A percentile compares a stretch with the other conserved stretches of the same genome.
Evolutionary conservation across 2,329 filamentous ascomycete species (phyloP).

Genomic region (Ambrosiella beaveri): DNA sequence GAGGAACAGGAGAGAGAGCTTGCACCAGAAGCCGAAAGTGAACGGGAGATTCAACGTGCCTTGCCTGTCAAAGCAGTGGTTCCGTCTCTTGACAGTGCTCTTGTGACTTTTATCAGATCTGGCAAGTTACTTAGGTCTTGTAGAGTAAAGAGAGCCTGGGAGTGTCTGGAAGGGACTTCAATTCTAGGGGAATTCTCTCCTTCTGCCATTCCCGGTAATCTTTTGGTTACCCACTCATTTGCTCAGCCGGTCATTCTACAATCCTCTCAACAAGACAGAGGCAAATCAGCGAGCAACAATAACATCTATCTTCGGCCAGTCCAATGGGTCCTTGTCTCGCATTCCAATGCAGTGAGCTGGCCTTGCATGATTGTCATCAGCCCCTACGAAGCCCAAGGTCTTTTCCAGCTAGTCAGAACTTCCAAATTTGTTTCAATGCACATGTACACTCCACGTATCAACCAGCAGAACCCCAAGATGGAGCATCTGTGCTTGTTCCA

Average conservation of each 20-base stretch:
- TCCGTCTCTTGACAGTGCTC: slow-evolving; percentile 21
- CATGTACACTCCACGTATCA: slow-evolving; percentile 32
- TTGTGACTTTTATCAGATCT: slow-evolving; percentile 24
- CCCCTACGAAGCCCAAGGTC: slow-evolving; percentile 38
- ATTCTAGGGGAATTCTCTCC: slow-evolving; percentile 21
- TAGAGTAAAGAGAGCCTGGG: slow-evolving; percentile 29
- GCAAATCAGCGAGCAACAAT: background rate
- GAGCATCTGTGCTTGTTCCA: slow-evolving; percentile 30
- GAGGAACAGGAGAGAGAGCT: slow-evolving; percentile 58
- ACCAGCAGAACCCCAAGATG: slow-evolving; percentile 22
- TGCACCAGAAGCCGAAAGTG: slow-evolving; percentile 43
- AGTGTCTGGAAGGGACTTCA: slow-evolving; percentile 24
- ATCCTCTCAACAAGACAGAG: no score
- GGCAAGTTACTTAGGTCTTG: slow-evolving; percentile 20
- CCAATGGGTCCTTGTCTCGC: slow-evolving; percentile 30
- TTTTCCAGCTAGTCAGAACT: slow-evolving; percentile 25
- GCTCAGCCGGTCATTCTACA: slow-evolving; percentile 23
- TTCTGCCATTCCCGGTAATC: slow-evolving; percentile 20
- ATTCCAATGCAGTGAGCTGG: background rate
- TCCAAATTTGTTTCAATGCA: slow-evolving; percentile 26
- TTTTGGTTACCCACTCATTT: slow-evolving; percentile 36
- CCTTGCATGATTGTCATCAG: slow-evolving; percentile 36
- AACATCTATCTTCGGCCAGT: slow-evolving; percentile 36
- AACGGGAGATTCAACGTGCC: slow-evolving; percentile 37
- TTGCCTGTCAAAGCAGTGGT: slow-evolving; percentile 20